These are phyloP conservation scores for Athelia sp. DNA, from an alignment of 1,284 basidiomycete genomes.

Conservation along the genomic window DNA sequence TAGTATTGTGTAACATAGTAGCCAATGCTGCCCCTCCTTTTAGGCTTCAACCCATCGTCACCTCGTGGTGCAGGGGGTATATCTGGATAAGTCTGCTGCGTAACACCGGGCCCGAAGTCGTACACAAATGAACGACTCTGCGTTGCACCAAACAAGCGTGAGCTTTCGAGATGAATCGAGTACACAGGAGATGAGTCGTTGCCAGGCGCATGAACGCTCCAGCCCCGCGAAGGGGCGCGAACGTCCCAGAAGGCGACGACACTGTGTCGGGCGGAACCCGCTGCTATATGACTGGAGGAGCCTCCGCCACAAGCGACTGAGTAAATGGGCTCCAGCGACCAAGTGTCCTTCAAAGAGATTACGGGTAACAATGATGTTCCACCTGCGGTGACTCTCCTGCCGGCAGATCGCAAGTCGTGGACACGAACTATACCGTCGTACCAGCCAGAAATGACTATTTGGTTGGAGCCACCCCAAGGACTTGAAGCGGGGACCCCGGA, in stretches of 20 bases:
- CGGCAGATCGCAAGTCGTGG: slow-evolving; percentile 61
- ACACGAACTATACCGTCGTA: slow-evolving; percentile 67
- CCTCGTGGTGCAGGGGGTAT: slow-evolving; percentile 27
- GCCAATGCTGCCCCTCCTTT: slow-evolving; percentile 27
- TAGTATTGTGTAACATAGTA: slow-evolving; percentile 53
- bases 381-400: slow-evolving; percentile 12
- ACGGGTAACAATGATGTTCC: slow-evolving; percentile 42
- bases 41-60: slow-evolving; percentile 40
- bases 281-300: slow-evolving; percentile 55
- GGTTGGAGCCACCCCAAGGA: slow-evolving; percentile 63
- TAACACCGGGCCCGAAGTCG: slow-evolving; percentile 68
- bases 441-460: slow-evolving; percentile 75
- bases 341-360: slow-evolving; percentile 57
- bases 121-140: slow-evolving; percentile 69
- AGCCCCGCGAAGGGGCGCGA: slow-evolving; percentile 51
- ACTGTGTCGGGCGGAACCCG: slow-evolving; percentile 68
- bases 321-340: slow-evolving; percentile 69
- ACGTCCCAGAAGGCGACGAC: slow-evolving; percentile 77
- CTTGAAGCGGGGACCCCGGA: slow-evolving; percentile 51
- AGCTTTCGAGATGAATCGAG: slow-evolving; percentile 62
- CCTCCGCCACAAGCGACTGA: slow-evolving; percentile 67
- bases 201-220: slow-evolving; percentile 72
- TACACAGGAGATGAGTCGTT: slow-evolving; percentile 75
- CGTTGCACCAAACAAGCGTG: slow-evolving; percentile 69
- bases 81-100: slow-evolving; percentile 49